phyloP scores from a whole-genome alignment of 1,284 basidiomycete species.

The Naganishia liquefaciens region DNA sequence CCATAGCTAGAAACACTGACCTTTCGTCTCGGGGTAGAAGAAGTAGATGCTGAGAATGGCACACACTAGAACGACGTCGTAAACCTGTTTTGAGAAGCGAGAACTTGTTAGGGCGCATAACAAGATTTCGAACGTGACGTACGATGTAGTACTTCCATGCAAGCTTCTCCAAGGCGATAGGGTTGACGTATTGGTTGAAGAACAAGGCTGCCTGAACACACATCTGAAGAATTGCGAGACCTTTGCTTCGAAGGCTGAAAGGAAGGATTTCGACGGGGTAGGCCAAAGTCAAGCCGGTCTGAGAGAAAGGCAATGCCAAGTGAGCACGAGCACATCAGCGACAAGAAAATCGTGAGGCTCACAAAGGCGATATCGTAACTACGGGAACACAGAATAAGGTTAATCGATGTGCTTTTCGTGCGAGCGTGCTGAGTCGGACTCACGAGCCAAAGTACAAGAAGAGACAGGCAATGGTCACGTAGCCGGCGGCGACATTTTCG shows the following conservation, averaged over 20 bases:
- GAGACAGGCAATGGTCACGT: constrained; percentile 46
- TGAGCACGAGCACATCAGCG: neutral
- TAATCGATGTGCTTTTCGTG: neutral
- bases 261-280: constrained; percentile 70
- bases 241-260: constrained; percentile 71
- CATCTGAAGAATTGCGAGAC: constrained; percentile 61
- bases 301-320: neutral
- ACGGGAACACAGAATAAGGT: neutral
- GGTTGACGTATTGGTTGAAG: constrained; percentile 50
- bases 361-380: constrained; percentile 54
- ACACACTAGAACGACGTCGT: constrained; percentile 39
- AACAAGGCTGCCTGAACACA: constrained; percentile 5
- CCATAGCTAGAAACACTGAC: no score
- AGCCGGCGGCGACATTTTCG: constrained; percentile 36
- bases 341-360: neutral
- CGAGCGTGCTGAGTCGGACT: neutral
- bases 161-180: constrained; percentile 43
- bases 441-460: constrained; percentile 40
- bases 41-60: constrained; percentile 41
- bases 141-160: constrained; percentile 48
- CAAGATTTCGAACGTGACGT: neutral
- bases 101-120: neutral
- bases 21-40: constrained; percentile 45
- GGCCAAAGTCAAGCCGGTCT: constrained; percentile 66
- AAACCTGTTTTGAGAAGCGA: constrained; percentile 39